Base-by-base conservation (phyloP, 495 filamentous ascomycete genomes). In the Penicillium macrosclerotiorum region DNA sequence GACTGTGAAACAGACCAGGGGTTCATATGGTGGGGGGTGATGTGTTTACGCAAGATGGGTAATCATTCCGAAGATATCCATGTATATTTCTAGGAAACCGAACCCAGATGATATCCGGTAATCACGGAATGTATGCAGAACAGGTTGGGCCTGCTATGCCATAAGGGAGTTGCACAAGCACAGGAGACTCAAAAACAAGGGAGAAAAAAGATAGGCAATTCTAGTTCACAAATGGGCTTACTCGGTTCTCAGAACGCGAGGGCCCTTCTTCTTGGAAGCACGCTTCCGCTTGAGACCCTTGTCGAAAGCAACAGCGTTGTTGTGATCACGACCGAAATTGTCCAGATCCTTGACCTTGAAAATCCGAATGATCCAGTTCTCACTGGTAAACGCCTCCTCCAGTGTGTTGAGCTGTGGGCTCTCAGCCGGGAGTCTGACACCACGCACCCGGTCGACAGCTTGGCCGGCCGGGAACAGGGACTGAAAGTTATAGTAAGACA, bases 281-380 rank as follows among this genome's bases (percentile, higher is more conserved):
- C 88, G 90, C 82, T 90, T 92, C 78, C 93, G 95, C 83, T 95
- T 96, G 57, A 88, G 82, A 4, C 94, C 94, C 49, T 84, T 84
- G 55, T 96, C 91, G 66, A 97, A 99, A 25, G 89, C 86, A 27
- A 82, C 78, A 2, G 89, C 94, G 39, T 80, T 81, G 22, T 76
- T 80, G 68, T 97, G 93, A 57, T 95, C 90, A 59, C 94, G 80
- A 20, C 90, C 93, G 38, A 99, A 72, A 60, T 96, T 97, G 69
- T 99, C 94, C 26, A 96, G 83, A 55, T 95, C 90, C 72, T 99
- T 99, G 60, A 99, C 94, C 76, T 99, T 99, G 76, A 95, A 99
- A 63, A 99, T 97, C 39, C 94, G 77, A 63, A 99, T 96, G 64
- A 99, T 99, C 94, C 94, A 99, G 77, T 99, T 99, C 78, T 99